phyloP scores from a whole-genome alignment of 108 stramenopile genomes.

The Conticribra guillardii region DNA sequence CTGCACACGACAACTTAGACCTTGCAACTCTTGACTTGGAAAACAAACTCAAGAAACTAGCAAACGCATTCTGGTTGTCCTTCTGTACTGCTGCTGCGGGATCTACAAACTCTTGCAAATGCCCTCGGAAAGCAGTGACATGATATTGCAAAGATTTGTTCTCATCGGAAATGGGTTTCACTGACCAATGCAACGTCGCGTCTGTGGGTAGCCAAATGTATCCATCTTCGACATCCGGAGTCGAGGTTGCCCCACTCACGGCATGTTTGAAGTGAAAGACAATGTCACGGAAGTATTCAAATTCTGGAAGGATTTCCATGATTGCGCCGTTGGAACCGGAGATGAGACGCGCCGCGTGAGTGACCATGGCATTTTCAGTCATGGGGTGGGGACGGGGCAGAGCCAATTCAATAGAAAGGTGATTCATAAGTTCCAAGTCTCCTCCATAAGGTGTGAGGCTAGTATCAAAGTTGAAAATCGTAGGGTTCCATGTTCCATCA shows the following conservation, averaged over 20 bases:
- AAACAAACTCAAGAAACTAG: constrained; percentile 78
- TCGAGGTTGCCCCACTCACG: constrained; percentile 77
- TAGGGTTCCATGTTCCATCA: constrained; percentile 74
- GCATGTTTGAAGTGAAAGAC: constrained; percentile 97
- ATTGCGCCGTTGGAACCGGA: constrained; percentile 83
- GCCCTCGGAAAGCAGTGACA: constrained; percentile 75
- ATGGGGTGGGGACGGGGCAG: constrained; percentile 74
- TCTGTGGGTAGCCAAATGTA: constrained; percentile 83
- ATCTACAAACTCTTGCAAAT: constrained; percentile 78
- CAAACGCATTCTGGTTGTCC: constrained; percentile 60
- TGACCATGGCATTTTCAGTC: constrained; percentile 66
- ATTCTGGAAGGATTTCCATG: constrained; percentile 96
- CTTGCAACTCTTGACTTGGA: constrained; percentile 70
- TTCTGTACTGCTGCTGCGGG: constrained; percentile 43
- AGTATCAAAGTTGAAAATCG: constrained; percentile 91
- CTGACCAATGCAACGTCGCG: constrained; percentile 83
- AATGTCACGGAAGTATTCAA: constrained; percentile 98
- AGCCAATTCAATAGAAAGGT: constrained; percentile 82
- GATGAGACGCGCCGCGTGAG: constrained; percentile 78
- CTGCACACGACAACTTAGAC: constrained; percentile 82
- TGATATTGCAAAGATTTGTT: constrained; percentile 69
- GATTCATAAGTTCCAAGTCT: constrained; percentile 82
- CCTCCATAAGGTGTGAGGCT: constrained; percentile 74
- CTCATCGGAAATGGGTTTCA: constrained; percentile 62
- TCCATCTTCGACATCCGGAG: constrained; percentile 67